These are phyloP conservation scores for Penicillium maclennaniae DNA, from an alignment of 495 filamentous ascomycete species.

Conservation along the genomic window DNA sequence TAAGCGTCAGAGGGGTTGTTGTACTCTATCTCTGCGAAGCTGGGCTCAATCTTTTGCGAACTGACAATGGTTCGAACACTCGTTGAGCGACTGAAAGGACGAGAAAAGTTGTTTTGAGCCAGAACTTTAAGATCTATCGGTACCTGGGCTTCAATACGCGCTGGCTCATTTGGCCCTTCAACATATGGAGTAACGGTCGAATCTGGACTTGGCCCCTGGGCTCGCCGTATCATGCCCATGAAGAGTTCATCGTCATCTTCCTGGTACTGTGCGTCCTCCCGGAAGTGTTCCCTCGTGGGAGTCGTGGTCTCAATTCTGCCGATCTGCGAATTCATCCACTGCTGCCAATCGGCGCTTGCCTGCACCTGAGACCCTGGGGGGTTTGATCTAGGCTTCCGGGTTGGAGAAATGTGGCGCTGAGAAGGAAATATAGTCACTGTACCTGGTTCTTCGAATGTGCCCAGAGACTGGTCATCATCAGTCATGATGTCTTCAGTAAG, in stretches of 20 bases:
- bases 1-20: background rate
- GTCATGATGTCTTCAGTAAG: conserved; percentile 19
- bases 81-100: conserved; percentile 34
- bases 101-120: conserved; percentile 34
- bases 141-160: conserved; percentile 1
- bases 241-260: conserved; percentile 38
- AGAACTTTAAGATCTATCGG: conserved; percentile 6
- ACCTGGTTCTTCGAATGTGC: conserved; percentile 24
- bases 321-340: conserved; percentile 47
- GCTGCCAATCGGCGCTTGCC: conserved; percentile 43
- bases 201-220: background rate
- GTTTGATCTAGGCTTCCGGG: conserved; percentile 10
- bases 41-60: conserved; percentile 12
- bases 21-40: background rate
- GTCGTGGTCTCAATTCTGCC: conserved; percentile 33
- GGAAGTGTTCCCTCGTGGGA: conserved; percentile 47
- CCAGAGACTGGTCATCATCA: background rate
- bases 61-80: conserved; percentile 27
- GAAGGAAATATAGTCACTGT: conserved; percentile 45
- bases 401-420: conserved; percentile 40
- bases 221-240: conserved; percentile 9
- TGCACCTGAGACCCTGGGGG: conserved; percentile 3
- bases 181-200: background rate
- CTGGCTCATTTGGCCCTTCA: background rate
- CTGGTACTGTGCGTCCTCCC: conserved; percentile 58